Base-by-base conservation (phyloP, 2,329 filamentous ascomycete species). In the Xylariaceae sp. region DNA sequence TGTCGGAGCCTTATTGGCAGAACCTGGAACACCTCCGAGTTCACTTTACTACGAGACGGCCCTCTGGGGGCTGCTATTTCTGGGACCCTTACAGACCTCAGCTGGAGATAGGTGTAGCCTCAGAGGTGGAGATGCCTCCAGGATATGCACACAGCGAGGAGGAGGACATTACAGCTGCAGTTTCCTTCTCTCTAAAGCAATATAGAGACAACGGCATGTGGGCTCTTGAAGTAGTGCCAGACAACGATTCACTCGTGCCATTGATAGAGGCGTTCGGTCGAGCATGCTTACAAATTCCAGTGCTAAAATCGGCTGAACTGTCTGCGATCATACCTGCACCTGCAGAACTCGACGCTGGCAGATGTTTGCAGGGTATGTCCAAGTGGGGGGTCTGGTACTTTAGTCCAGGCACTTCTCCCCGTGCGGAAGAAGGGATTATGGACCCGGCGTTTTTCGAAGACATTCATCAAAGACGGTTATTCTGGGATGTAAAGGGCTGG, bases 241-340 rank as follows among this genome's bases (percentile, higher is more conserved):
- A 48, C 32, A 18, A 48, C 16, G 46, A 48, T 20, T 40, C 32
- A 40, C 10, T 48, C 6, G 32, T 48, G n/a, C 46, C 46, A 40
- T 21, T 48, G 20, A 40, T 48, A 48, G 46, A 48, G 32, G 23
- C 26, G 10, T 48, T 48, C 46, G 46, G 46, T 9, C 26, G 46
- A 20, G 46, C 46, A 7, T 48, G 46, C 18, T 21, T 48, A 16
- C 46, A 48, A 48, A 48, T 48, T 4, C 23, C 26, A 16, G 20
- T 6, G 16, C 26, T 48, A 10, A 40, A 48, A 40, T 20, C 5
- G 16, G 43, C 43, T 21, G 14, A 21, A 19, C 14, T 44, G 14
- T 4, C n/a, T 16, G 7, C 20, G 14, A 6, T 19, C 20, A 44
- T 44, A 19, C 43, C 43, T 14, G 20, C 5, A 20, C 43, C 20